These are phyloP conservation scores for Panaeolus cyanescens DNA, from an alignment of 768 basidiomycete genomes.

Conservation along the genomic window DNA sequence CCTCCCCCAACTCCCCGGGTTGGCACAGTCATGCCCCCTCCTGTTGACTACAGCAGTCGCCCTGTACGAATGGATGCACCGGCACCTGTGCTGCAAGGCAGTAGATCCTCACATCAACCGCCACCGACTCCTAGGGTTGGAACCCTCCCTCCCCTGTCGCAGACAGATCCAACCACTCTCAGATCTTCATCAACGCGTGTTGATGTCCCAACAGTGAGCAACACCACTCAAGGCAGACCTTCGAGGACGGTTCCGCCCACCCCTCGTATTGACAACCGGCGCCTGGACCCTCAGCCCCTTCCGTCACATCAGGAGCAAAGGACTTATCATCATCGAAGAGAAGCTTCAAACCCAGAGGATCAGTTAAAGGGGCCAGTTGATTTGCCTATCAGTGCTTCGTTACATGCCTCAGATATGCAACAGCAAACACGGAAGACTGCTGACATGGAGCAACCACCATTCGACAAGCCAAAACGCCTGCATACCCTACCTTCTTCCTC, in stretches of 20 bases:
- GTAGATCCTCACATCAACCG: neutral
- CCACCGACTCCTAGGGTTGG: neutral
- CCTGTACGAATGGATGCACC: neutral
- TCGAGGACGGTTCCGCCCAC: neutral
- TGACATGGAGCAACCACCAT: neutral
- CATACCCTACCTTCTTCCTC: neutral
- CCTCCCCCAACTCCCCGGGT: neutral
- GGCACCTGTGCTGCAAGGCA: neutral
- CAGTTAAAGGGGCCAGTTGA: neutral
- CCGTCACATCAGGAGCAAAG: neutral
- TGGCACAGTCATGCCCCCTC: neutral
- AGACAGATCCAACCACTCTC: neutral
- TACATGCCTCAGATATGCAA: neutral
- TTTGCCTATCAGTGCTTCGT: neutral
- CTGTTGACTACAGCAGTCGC: neutral
- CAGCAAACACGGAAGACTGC: neutral
- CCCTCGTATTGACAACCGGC: neutral
- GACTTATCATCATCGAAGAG: neutral
- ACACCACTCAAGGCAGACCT: neutral
- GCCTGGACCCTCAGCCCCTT: neutral
- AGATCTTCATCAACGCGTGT: neutral
- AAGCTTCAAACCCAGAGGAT: neutral
- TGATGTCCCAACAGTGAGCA: neutral
- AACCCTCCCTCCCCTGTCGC: neutral
- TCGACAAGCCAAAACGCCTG: neutral